Evolutionary conservation across 441 rosid genomes (phyloP).

Genomic region (Raphanus hybrid): DNA sequence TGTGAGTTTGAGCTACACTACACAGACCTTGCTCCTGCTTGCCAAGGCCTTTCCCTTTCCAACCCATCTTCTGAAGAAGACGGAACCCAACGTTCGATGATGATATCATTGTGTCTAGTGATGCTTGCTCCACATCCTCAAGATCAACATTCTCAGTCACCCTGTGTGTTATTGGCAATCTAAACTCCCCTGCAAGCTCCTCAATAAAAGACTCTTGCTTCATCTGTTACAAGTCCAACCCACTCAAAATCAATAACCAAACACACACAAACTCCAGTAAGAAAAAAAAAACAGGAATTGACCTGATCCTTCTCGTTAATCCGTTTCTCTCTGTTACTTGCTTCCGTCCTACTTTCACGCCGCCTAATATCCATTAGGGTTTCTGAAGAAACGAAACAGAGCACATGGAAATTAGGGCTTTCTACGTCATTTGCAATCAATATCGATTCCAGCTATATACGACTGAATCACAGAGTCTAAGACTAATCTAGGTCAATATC

Average conservation of each 20-base stretch:
- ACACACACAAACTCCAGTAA: too few species aligned
- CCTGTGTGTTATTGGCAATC: constrained; percentile 71
- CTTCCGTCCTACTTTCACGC: constrained; percentile 48
- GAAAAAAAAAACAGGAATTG: not conserved
- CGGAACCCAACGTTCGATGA: constrained; percentile 88
- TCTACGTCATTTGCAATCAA: not conserved
- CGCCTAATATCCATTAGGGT: constrained; percentile 12
- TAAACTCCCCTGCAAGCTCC: constrained; percentile 73
- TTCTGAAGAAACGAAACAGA: not conserved
- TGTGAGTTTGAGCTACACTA: not conserved
- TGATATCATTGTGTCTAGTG: constrained; percentile 74
- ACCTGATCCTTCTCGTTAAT: constrained; percentile 56
- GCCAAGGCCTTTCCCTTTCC: constrained; percentile 98
- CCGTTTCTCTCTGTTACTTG: constrained; percentile 46
- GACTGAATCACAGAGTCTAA: not conserved
- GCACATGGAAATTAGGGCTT: not conserved
- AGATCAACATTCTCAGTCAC: constrained; percentile 85
- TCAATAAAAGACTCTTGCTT: constrained; percentile 66
- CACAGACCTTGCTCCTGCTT: constrained; percentile 83
- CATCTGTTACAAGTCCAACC: constrained; percentile 25
- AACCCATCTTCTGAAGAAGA: constrained; percentile 97
- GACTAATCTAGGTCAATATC: not conserved
- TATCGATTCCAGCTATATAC: not conserved
- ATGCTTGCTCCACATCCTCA: constrained; percentile 91
- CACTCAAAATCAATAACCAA: not conserved